These are phyloP conservation scores for Boletellus sp. DNA, from an alignment of 768 basidiomycete genomes.

Conservation along the genomic window DNA sequence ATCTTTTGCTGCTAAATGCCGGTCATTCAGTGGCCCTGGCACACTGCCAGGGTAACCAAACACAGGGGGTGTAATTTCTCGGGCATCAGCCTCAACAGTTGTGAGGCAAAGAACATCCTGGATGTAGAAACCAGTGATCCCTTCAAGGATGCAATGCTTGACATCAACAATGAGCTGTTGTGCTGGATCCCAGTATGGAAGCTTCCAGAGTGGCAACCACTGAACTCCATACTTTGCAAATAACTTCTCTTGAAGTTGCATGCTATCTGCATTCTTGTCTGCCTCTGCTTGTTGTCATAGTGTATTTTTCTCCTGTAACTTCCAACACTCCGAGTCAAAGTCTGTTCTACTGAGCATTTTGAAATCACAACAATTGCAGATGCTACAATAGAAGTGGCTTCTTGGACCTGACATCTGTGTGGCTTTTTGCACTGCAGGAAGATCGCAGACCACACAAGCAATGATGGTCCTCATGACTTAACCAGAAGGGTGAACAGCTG, in stretches of 20 bases:
- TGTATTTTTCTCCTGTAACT: background rate
- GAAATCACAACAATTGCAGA: conserved; percentile 23
- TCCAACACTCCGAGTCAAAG: background rate
- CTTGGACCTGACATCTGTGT: too few relatives aligned
- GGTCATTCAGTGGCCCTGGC: too few relatives aligned
- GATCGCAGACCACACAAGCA: conserved; percentile 26
- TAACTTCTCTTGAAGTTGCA: background rate
- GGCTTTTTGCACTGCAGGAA: conserved; percentile 30
- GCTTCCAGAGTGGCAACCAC: conserved; percentile 11
- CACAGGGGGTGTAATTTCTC: background rate
- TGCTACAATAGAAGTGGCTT: conserved; percentile 29
- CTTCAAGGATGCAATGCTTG: background rate
- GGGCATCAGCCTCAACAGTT: background rate
- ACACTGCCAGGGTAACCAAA: too few relatives aligned
- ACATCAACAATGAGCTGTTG: background rate
- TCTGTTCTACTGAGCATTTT: conserved; percentile 2
- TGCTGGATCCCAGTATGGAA: background rate
- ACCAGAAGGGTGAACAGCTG: conserved; percentile 6
- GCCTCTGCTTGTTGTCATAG: background rate
- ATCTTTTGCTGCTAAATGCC: too few relatives aligned
- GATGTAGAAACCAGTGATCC: background rate
- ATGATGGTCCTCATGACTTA: conserved; percentile 6
- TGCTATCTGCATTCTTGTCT: conserved; percentile 3
- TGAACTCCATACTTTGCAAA: conserved; percentile 4
- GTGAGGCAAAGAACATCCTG: background rate